Conservation (phyloP, 495 filamentous ascomycete species). For the Schizothecium vesticola region DNA sequence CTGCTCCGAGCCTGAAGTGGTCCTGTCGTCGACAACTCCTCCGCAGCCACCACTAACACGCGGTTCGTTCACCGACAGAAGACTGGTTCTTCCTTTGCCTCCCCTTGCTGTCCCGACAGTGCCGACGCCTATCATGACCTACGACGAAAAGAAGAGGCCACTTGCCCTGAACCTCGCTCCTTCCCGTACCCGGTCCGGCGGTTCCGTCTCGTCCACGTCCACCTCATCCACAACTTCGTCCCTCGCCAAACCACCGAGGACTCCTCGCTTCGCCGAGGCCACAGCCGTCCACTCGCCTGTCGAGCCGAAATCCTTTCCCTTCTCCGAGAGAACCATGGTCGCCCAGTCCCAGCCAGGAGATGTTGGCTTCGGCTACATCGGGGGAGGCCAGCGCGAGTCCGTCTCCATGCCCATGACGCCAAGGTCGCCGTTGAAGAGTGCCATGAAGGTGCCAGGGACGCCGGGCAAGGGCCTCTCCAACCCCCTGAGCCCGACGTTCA, state of each 20-base stretch:
- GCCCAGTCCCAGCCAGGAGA: conserved; percentile 68
- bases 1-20: conserved; percentile 18
- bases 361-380: conserved; percentile 87
- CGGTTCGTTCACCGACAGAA: conserved; percentile 23
- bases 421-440: conserved; percentile 74
- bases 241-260: conserved; percentile 65
- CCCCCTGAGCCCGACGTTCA: conserved; percentile 82
- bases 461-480: conserved; percentile 57
- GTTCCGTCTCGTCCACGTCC: conserved; percentile 49
- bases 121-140: conserved; percentile 21
- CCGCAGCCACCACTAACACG: conserved; percentile 15
- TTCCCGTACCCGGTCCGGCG: conserved; percentile 42
- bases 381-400: conserved; percentile 48
- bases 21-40: not conserved
- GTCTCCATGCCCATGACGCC: conserved; percentile 56
- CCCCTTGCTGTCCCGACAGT: conserved; percentile 12
- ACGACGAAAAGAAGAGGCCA: conserved; percentile 48
- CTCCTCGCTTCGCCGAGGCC: conserved; percentile 85
- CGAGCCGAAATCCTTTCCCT: conserved; percentile 58
- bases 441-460: conserved; percentile 77
- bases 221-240: conserved; percentile 55
- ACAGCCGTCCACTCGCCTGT: conserved; percentile 83
- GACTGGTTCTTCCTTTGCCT: conserved; percentile 34
- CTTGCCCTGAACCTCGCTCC: conserved; percentile 44
- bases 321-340: conserved; percentile 56